phyloP scores from a whole-genome alignment of 2,329 filamentous ascomycete genomes.

The Curvularia lunata region DNA sequence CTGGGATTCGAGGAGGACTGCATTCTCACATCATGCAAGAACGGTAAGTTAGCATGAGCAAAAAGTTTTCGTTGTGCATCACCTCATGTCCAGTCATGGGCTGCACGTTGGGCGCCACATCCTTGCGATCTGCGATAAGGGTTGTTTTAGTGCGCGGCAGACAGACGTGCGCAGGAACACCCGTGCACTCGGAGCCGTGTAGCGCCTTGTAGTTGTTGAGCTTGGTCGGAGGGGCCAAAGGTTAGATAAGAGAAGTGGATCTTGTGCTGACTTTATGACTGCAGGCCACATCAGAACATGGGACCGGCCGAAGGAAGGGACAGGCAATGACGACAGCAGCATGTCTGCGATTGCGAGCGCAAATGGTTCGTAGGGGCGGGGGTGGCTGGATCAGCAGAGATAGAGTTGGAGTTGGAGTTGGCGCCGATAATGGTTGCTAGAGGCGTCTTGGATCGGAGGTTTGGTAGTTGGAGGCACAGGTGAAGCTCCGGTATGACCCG shows the following conservation, averaged over 20 bases:
- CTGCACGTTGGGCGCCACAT: constrained; percentile 14
- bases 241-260: constrained; percentile 30
- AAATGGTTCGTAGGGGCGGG: constrained; percentile 15
- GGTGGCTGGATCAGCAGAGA: constrained; percentile 1
- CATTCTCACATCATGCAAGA: constrained; percentile 90
- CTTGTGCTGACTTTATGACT: constrained; percentile 19
- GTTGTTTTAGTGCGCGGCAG: constrained; percentile 24
- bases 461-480: constrained; percentile 2
- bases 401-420: not conserved
- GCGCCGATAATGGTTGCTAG: not conserved
- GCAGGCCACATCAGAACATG: constrained; percentile 77
- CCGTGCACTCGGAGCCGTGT: constrained; percentile 9
- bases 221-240: constrained; percentile 10
- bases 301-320: constrained; percentile 66
- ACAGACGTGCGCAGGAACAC: constrained; percentile 37
- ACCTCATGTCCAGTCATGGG: constrained; percentile 15
- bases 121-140: constrained; percentile 29
- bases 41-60: constrained; percentile 66
- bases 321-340: constrained; percentile 43
- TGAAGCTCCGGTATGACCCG: constrained; percentile 20
- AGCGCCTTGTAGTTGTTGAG: constrained; percentile 25
- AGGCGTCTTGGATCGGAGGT: constrained; percentile 1
- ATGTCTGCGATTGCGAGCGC: constrained; percentile 35
- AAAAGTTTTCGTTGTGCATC: constrained; percentile 18
- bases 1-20: constrained; percentile 91